A percentile compares a stretch with the other conserved stretches of the same genome.
Conservation (phyloP, 169 alveolate species). For the Plasmodium berghei region DNA sequence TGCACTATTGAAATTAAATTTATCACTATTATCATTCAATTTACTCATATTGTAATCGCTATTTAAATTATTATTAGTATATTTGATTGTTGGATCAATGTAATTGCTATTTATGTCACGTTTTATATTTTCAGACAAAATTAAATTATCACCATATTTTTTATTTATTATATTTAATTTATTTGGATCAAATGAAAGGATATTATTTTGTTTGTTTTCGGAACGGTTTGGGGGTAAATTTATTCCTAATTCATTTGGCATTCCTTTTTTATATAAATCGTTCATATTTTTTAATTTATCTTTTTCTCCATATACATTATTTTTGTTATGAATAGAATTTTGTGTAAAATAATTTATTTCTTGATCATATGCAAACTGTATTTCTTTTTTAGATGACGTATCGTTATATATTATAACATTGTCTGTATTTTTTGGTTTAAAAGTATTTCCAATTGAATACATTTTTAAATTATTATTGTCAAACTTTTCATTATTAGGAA, state of each 20-base stretch:
- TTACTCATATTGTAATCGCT: too few species aligned
- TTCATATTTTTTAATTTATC: conserved; percentile 3
- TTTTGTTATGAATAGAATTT: background rate
- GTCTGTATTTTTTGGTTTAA: background rate
- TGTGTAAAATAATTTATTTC: background rate
- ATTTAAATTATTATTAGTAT: too few species aligned
- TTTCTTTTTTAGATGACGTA: background rate
- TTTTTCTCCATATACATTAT: conserved; percentile 3
- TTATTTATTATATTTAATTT: too few species aligned
- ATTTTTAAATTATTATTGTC: too few species aligned
- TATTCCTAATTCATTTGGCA: background rate
- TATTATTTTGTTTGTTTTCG: background rate
- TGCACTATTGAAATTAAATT: too few species aligned
- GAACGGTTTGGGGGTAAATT: background rate
- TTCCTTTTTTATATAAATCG: background rate
- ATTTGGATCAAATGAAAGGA: background rate
- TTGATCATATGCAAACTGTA: background rate
- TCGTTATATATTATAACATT: background rate
- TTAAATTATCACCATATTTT: too few species aligned
- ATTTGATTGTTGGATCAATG: too few species aligned
- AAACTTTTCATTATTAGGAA: too few species aligned
- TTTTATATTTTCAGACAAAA: too few species aligned
- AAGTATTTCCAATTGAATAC: too few species aligned
- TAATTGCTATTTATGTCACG: too few species aligned
- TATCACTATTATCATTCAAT: too few species aligned